These are phyloP conservation scores for Talaromyces sp. DNA, from an alignment of 2,329 filamentous ascomycete species.

Conservation along the genomic window DNA sequence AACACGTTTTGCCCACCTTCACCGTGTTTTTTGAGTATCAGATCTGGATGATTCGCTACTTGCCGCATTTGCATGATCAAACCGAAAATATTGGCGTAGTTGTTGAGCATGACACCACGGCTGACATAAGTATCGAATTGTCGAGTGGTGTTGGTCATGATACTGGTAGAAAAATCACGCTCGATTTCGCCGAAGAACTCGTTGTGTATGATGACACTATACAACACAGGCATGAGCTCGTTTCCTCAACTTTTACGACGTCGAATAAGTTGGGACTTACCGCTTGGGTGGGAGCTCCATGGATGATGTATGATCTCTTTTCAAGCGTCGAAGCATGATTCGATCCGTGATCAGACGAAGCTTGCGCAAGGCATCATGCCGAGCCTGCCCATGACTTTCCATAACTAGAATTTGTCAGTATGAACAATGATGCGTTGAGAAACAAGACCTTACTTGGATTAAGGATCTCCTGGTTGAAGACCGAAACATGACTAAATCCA, in stretches of 20 bases:
- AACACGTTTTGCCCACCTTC: slow-evolving; percentile 86
- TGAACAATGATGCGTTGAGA: slow-evolving; percentile 43
- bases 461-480: slow-evolving; percentile 92
- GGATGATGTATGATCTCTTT: slow-evolving; percentile 85
- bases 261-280: slow-evolving; percentile 23
- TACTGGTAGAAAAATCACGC: slow-evolving; percentile 89
- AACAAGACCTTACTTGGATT: slow-evolving; percentile 59
- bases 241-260: not conserved
- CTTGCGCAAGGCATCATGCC: slow-evolving; percentile 71
- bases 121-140: slow-evolving; percentile 95
- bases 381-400: slow-evolving; percentile 54
- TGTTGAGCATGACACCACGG: slow-evolving; percentile 89
- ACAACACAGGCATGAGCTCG: not conserved
- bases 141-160: slow-evolving; percentile 87
- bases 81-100: slow-evolving; percentile 98
- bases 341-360: slow-evolving; percentile 83
- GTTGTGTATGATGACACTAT: slow-evolving; percentile 72
- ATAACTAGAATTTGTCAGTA: slow-evolving; percentile 47
- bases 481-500: slow-evolving; percentile 66
- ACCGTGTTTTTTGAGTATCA: slow-evolving; percentile 83
- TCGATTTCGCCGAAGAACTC: slow-evolving; percentile 97
- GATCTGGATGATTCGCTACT: slow-evolving; percentile 91
- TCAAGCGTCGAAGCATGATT: slow-evolving; percentile 93
- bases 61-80: slow-evolving; percentile 99
- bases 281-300: slow-evolving; percentile 98